Evolutionary conservation across 345 rosid species (phyloP).

Genomic region (Orychophragmus violaceus): DNA sequence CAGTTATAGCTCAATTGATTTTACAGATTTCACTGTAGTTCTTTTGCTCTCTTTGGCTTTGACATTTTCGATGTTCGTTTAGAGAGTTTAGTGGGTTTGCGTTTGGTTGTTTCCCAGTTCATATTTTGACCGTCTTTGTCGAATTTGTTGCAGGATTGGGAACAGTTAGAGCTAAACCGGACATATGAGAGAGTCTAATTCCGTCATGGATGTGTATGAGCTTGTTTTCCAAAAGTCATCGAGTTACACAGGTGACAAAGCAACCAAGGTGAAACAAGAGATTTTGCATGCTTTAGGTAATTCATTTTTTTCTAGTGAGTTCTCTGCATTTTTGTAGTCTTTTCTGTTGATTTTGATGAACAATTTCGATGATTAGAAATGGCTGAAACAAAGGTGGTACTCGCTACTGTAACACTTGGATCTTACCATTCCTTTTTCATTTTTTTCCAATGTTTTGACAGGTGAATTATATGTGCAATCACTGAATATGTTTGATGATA

Average conservation of each 20-base stretch:
- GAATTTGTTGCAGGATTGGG: no score
- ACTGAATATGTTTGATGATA: constrained; percentile 71
- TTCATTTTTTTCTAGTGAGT: constrained; percentile 11
- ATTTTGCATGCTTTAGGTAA: constrained; percentile 83
- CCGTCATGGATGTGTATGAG: constrained; percentile 75
- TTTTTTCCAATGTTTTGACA: constrained; percentile 33
- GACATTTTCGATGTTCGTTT: no score
- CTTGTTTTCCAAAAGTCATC: no score
- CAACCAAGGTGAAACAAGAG: constrained; percentile 81
- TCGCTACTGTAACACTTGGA: constrained; percentile 6
- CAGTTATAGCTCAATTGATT: no score
- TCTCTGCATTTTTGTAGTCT: not conserved
- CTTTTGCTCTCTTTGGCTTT: no score
- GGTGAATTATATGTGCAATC: constrained; percentile 92
- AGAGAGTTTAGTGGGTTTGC: no score
- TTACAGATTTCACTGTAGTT: no score
- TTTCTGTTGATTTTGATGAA: not conserved
- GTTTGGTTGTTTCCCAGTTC: no score
- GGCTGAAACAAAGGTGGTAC: not conserved
- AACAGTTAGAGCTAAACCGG: no score
- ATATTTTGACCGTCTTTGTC: no score
- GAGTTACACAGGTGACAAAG: constrained; percentile 45
- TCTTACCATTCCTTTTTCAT: constrained; percentile 6
- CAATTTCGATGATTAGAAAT: not conserved
- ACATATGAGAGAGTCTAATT: no score